phyloP scores from a whole-genome alignment of 176 grass and related monocot species.

The Rhynchospora tenuis region DNA sequence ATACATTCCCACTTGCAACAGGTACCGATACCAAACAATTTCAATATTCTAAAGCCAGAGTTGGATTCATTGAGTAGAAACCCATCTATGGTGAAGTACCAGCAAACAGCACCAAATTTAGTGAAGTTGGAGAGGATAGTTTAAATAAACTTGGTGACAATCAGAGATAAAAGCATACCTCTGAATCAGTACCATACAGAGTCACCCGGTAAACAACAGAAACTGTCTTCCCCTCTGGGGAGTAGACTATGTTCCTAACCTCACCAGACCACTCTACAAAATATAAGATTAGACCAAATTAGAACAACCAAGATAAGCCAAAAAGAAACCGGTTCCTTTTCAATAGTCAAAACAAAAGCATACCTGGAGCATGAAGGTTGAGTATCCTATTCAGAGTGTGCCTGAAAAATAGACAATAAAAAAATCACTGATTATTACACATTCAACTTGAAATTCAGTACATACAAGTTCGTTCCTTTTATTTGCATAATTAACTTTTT shows the following conservation, averaged over 20 bases:
- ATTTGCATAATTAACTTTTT: not conserved
- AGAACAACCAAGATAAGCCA: not conserved
- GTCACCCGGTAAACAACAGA: slow-evolving; percentile 91
- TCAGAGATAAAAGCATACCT: slow-evolving; percentile 44
- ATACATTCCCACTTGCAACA: not conserved
- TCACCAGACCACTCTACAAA: slow-evolving; percentile 93
- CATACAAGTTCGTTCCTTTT: not conserved
- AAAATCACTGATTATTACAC: not conserved
- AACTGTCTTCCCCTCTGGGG: slow-evolving; percentile 68
- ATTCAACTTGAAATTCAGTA: not conserved
- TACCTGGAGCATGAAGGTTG: slow-evolving; percentile 79
- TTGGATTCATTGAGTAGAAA: not conserved
- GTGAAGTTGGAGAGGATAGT: not conserved
- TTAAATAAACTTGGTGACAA: not conserved
- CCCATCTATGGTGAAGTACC: not conserved
- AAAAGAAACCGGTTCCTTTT: not conserved
- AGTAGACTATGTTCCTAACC: slow-evolving; percentile 72
- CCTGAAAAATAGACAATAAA: slow-evolving; percentile 45
- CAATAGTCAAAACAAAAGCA: not conserved
- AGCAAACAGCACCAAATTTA: not conserved
- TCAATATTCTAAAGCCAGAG: not conserved
- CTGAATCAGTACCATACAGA: slow-evolving; percentile 85
- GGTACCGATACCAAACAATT: not conserved
- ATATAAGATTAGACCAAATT: slow-evolving; percentile 11
- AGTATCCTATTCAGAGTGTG: slow-evolving; percentile 88